These are phyloP conservation scores for Terfezia claveryi DNA, from an alignment of 495 filamentous ascomycete genomes.

Conservation along the genomic window DNA sequence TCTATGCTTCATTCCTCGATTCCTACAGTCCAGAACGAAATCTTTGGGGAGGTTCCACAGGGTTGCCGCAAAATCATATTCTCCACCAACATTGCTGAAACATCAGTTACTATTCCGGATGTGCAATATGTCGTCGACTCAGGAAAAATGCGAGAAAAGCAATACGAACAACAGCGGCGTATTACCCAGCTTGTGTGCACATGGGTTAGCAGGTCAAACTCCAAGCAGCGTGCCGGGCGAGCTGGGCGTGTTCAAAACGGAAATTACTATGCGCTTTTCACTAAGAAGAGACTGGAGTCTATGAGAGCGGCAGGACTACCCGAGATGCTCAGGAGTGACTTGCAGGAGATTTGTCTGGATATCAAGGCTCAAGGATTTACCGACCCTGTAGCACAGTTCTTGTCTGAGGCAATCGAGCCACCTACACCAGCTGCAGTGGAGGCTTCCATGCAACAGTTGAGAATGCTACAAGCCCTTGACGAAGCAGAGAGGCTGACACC, in stretches of 20 bases:
- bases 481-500: slow-evolving; percentile 29
- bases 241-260: slow-evolving; percentile 37
- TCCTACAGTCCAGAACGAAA: slow-evolving; percentile 24
- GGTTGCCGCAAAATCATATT: slow-evolving; percentile 36
- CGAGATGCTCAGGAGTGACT: slow-evolving; percentile 28
- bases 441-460: slow-evolving; percentile 26
- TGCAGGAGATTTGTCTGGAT: slow-evolving; percentile 30
- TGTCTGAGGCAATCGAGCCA: slow-evolving; percentile 32
- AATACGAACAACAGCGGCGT: slow-evolving; percentile 26
- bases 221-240: slow-evolving; percentile 34
- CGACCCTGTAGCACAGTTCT: slow-evolving; percentile 26
- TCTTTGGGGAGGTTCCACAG: slow-evolving; percentile 25
- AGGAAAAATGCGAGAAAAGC: slow-evolving; percentile 31
- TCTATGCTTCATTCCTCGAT: slow-evolving; percentile 32
- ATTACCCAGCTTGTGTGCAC: slow-evolving; percentile 27
- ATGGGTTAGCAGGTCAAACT: slow-evolving; percentile 34
- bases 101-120: slow-evolving; percentile 38
- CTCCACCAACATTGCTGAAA: slow-evolving; percentile 39
- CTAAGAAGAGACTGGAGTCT: slow-evolving; percentile 27
- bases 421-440: slow-evolving; percentile 26
- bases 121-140: slow-evolving; percentile 35
- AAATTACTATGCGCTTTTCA: slow-evolving; percentile 36
- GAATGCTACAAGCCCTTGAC: slow-evolving; percentile 28
- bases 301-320: slow-evolving; percentile 27
- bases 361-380: slow-evolving; percentile 27